Conservation (phyloP, 2,329 filamentous ascomycete species). For the Cordyceps fumosorosea region DNA sequence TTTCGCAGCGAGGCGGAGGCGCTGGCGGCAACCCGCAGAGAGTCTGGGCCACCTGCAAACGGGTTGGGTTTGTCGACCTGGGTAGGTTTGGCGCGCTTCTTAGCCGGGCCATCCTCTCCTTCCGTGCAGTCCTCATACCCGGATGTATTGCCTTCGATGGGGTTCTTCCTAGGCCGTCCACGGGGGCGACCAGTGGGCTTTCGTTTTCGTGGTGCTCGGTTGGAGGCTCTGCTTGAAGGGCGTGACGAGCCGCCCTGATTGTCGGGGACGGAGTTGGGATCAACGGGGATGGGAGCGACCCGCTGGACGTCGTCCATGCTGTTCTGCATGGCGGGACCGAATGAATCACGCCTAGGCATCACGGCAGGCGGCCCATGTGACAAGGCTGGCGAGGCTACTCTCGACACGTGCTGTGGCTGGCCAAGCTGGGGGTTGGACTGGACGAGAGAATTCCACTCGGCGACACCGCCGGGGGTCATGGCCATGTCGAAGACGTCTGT, state of each 20-base stretch:
- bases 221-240: constrained; percentile 55
- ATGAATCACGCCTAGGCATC: constrained; percentile 22
- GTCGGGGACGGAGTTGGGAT: constrained; percentile 16
- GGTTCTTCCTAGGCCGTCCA: constrained; percentile 50
- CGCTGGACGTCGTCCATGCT: constrained; percentile 25
- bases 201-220: constrained; percentile 31
- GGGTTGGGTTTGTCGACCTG: constrained; percentile 63
- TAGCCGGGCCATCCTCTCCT: constrained; percentile 46
- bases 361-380: constrained; percentile 24
- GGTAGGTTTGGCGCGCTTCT: constrained; percentile 74
- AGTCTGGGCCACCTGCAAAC: constrained; percentile 70
- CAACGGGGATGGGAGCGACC: constrained; percentile 29
- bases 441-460: constrained; percentile 73
- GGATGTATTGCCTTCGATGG: constrained; percentile 60
- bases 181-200: constrained; percentile 48
- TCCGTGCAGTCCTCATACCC: constrained; percentile 64
- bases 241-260: constrained; percentile 37
- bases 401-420: constrained; percentile 28
- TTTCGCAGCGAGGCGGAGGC: constrained; percentile 82
- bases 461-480: constrained; percentile 52
- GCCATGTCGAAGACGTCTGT: constrained; percentile 23
- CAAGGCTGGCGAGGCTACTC: constrained; percentile 31
- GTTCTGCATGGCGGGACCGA: constrained; percentile 19
- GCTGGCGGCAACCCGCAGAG: constrained; percentile 82
- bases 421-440: constrained; percentile 58